Evolutionary conservation across 345 rosid species (phyloP), one percentile per base, ranked within the genome.

Genomic region (Ricinus communis): DNA sequence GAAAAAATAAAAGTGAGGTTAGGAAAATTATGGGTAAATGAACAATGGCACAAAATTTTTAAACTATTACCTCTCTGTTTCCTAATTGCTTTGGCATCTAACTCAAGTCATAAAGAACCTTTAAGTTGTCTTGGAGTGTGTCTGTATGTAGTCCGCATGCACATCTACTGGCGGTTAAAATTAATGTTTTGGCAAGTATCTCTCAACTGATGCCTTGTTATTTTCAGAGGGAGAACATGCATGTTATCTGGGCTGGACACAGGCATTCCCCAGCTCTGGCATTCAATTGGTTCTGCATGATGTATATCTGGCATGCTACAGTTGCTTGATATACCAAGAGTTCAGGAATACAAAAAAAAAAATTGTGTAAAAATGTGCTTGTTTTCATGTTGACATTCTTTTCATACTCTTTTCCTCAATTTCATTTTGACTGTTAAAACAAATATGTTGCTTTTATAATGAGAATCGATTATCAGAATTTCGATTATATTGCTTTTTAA

Each of bases 401-500:
- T 30, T 30, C 28, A 11, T 10, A 12, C 47, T 43, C 11, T 30
- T 10, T 50, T 51, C 18, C 57, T 31, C 31, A 13, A 28, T 27
- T 65, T 16, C 36, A 10, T 22, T 74, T 47, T 75, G 56, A 13
- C 28, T 24, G 4, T 12, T 54, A 52, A 36, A 45, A 30, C 41
- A 40, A 25, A 38, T 24, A 41, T 55, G 25, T 49, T 49, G 56
- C 15, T 50, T n/a, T n/a, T 11, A 49, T 43, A 18, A 59, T 3
- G 14, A 57, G 24, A 55, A 22, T 19, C 11, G 38, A 57, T 49
- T 24, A 13, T 50, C 11, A n/a, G 12, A 59, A 57, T 30, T 28
- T 59, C 68, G 52, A 49, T 63, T 38, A 15, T 28, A 18, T 31
- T 57, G 68, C 51, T 78, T 65, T 27, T 46, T 49, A 43, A 53